Base-by-base conservation (phyloP, 2,329 filamentous ascomycete genomes). In the Aureobasidium sp. region DNA sequence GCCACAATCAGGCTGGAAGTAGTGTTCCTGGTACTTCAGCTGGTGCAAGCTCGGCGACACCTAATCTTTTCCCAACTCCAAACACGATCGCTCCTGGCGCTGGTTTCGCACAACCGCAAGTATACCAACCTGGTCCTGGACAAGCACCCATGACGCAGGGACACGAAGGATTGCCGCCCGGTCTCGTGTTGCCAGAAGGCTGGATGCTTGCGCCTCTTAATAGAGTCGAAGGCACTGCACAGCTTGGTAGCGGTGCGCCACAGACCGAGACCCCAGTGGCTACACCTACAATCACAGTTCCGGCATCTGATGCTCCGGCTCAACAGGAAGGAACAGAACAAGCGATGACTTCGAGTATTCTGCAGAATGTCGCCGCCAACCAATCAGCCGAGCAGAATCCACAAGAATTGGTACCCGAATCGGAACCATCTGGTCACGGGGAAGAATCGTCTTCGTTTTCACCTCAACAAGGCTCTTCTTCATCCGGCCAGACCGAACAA, bases 121-220 rank as follows among this genome's bases (percentile, higher is more conserved):
- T 51, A 4, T 69, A 71, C 58, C 64, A 67, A 45, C 67, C 69
- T 19, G 65, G 68, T 37, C 65, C 70, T 15, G 64, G 67, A 42
- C 65, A 71, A 57, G 62, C 67, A 55, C 57, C 65, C 68, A 67
- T 80, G 51, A 64, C 63, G 25, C 69, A 73, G 38, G 79, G 77
- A 10, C 75, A 80, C 63, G 68, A 74, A 51, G 70, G 74, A 57
- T 68, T 83, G 37, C 81, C 81, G 10, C 72, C 74, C 55, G 81
- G 81, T 3, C 67, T 83, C 54, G 74, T 68, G 8, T 68, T 84
- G 27, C 81, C 81, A 7, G 74, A 77, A 60, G 81, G 81, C 11
- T 84, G 78, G 78, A 75, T 75, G 7, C 63, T 80, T 50, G 71
- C 78, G 64, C 78, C 78, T 33, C 67, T 80, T 47, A 72, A 75